These are phyloP conservation scores for Amanita jacksonii DNA, from an alignment of 768 basidiomycete species.

Conservation along the genomic window DNA sequence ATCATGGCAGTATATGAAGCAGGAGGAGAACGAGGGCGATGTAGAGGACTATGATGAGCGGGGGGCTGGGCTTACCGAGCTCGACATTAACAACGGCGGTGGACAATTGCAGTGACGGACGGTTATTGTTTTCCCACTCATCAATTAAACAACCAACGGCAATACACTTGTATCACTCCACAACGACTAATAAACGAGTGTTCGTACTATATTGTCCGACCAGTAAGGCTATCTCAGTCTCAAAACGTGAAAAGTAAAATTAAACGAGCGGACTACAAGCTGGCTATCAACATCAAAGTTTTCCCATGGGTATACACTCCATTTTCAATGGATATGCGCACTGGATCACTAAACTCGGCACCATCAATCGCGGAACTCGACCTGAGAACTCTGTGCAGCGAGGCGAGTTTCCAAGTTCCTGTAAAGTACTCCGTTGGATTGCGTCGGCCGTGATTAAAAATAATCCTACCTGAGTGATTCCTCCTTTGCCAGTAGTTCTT, in stretches of 20 bases:
- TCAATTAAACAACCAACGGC: background rate
- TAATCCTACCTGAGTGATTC: slow-evolving; percentile 90
- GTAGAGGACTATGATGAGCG: background rate
- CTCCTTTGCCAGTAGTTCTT: slow-evolving; percentile 93
- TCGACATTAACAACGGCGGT: slow-evolving; percentile 6
- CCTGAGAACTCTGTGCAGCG: slow-evolving; percentile 79
- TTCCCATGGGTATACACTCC: slow-evolving; percentile 6
- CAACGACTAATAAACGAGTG: slow-evolving; percentile 22
- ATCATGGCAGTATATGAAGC: slow-evolving; percentile 2
- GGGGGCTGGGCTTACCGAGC: background rate
- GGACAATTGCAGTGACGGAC: background rate
- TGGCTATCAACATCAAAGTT: slow-evolving; percentile 9
- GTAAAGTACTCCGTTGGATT: slow-evolving; percentile 4
- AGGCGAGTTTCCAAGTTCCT: slow-evolving; percentile 88
- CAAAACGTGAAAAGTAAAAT: background rate
- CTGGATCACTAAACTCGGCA: background rate
- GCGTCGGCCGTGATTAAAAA: slow-evolving; percentile 21
- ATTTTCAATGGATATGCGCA: background rate
- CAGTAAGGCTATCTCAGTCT: slow-evolving; percentile 12
- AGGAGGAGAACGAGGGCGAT: slow-evolving; percentile 1
- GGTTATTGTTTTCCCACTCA: background rate
- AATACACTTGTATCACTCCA: slow-evolving; percentile 1
- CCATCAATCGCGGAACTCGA: slow-evolving; percentile 64
- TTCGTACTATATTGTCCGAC: slow-evolving; percentile 25
- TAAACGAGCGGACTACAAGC: slow-evolving; percentile 9